Evolutionary conservation across 2,329 filamentous ascomycete genomes (phyloP), one percentile per base, ranked within the genome.

Genomic region (Pestalotiopsis sp.): DNA sequence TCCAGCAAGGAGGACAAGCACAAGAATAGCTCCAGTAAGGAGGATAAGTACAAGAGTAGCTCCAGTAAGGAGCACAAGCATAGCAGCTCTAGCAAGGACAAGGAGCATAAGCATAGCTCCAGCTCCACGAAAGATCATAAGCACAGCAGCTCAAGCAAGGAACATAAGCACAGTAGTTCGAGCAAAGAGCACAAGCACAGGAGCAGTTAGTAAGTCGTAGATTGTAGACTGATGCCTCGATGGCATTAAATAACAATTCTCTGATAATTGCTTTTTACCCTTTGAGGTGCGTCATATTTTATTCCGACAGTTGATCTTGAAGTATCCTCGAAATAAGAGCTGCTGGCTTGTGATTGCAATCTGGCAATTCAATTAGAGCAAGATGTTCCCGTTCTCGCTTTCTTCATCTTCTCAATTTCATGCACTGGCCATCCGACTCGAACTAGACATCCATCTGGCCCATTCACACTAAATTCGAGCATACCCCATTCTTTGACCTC

Each of bases 401-500:
- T 64, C 59, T 62, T 65, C 45, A 6, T 31, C 27, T 58, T 61
- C 12, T 36, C 45, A 13, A 66, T 38, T 20, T 56, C 63, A 38
- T 57, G 45, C 23, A 45, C 45, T 12, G 63, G 31, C 63, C 63
- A 66, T 12, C 63, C 63, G 13, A 66, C 63, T 56, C 63, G 63
- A 25, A 66, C 63, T 20, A 66, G 31, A 57, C 63, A 66, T 14
- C 63, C 63, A 66, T 66, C 63, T 1, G 63, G 63, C 36, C 63
- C 63, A 58, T 66, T 66, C 13, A 66, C 14, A 40, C 63, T 66
- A 20, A 66, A 66, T 27, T 66, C 63, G 14, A 56, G 31, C 63
- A 66, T 25, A 7, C 63, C 63, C 63, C 63, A 66, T 66, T 66
- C 63, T 17, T 66, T 66, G 6, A 66, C 40, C 49, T 66, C 45